These are phyloP conservation scores for Colletotrichum orbiculare DNA, from an alignment of 2,329 filamentous ascomycete species.

Conservation along the genomic window DNA sequence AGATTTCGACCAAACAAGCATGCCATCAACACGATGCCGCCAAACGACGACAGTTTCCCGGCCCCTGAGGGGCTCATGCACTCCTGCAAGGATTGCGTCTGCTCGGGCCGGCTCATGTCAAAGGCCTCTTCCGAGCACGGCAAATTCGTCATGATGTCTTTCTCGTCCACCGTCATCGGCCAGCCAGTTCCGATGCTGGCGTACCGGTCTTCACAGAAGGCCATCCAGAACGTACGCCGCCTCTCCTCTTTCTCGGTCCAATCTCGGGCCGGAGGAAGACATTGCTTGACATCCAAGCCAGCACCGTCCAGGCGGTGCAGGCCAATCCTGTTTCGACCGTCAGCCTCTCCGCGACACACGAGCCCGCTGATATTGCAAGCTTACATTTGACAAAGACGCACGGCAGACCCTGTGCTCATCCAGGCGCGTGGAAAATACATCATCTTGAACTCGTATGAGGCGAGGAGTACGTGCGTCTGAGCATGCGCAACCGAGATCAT, in stretches of 20 bases:
- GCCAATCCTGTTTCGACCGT: slow-evolving; percentile 79
- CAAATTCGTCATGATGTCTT: slow-evolving; percentile 87
- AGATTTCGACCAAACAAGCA: slow-evolving; percentile 92
- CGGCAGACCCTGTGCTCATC: slow-evolving; percentile 87
- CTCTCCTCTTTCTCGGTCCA: slow-evolving; percentile 96
- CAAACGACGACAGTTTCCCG: slow-evolving; percentile 79
- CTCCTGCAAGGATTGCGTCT: slow-evolving; percentile 76
- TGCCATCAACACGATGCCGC: slow-evolving; percentile 85
- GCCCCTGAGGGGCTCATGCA: slow-evolving; percentile 78
- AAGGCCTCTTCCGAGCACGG: slow-evolving; percentile 88
- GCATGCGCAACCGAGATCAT: slow-evolving; percentile 88
- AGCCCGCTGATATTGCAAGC: slow-evolving; percentile 39
- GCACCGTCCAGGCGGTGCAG: slow-evolving; percentile 86
- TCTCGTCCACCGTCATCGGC: slow-evolving; percentile 94
- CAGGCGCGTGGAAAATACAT: slow-evolving; percentile 98
- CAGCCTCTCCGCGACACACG: slow-evolving; percentile 45
- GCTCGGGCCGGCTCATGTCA: slow-evolving; percentile 79
- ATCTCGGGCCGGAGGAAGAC: slow-evolving; percentile 84
- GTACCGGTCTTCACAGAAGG: slow-evolving; percentile 90
- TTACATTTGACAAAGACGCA: slow-evolving; percentile 86
- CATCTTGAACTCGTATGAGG: slow-evolving; percentile 93
- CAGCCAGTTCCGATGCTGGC: slow-evolving; percentile 96
- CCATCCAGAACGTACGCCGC: slow-evolving; percentile 93
- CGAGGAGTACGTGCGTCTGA: slow-evolving; percentile 84
- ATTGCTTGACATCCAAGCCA: slow-evolving; percentile 92